Base-by-base conservation (phyloP, 495 filamentous ascomycete species). In the Penicillium paradoxum region DNA sequence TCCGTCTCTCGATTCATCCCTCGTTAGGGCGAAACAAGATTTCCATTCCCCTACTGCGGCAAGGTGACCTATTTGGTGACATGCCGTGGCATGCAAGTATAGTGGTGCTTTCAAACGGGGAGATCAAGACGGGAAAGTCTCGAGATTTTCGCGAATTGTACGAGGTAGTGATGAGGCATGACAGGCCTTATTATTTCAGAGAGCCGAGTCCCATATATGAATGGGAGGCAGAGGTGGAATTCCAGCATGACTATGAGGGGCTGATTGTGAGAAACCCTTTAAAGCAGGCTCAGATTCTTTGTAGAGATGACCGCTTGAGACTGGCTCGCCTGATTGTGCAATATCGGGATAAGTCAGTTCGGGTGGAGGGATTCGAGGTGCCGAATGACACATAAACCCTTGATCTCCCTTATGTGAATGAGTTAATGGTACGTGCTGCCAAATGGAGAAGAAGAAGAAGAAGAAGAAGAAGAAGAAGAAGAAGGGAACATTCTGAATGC, bases 61-160 rank as follows among this genome's bases (percentile, higher is more conserved):
- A 51, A 25, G 49, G 49, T 17, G 39, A 51, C 3, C 14, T 25
- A 2, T 51, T 51, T 36, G 49, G 49, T 11, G 49, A 51, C 4
- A 51, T 51, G 49, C 49, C 49, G 3, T 51, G 49, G 49, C 49
- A 51, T 33, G 39, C 49, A 32, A 51, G 49, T 34, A 22, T 51
- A 10, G 39, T 43, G 18, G 49, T 51, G n/a, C 19, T 51, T 1
- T 34, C 49, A 19, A 51, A 51, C 18, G 49, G 49, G n/a, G 21
- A 22, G 3, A 34, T 51, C 21, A 17, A 34, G 39, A 51, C 49
- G 3, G 49, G 49, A 17, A 33, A 13, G 1, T 42, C 49, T 13
- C 49, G n/a, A 34, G 49, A 43, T 2, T 51, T 51, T 34, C 38
- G 49, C 38, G 27, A 34, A 24, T 25, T 43, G 14, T 51, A 51